Evolutionary conservation across 768 basidiomycete genomes (phyloP).

Genomic region (Lactarius psammicola): DNA sequence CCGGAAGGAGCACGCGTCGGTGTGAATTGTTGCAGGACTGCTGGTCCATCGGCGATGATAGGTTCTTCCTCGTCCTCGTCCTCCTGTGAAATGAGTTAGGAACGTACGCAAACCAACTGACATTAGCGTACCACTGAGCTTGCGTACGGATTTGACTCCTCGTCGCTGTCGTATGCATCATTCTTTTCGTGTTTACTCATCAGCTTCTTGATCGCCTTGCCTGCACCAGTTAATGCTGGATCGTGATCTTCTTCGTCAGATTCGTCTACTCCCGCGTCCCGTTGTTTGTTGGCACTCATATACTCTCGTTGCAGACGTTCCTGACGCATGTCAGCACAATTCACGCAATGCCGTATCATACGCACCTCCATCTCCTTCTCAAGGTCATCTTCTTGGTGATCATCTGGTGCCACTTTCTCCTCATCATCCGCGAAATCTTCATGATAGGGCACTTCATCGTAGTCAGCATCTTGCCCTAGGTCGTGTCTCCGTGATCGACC

Average conservation of each 20-base stretch:
- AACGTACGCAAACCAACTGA: conserved; percentile 4
- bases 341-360: conserved; percentile 6
- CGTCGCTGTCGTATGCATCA: conserved; percentile 69
- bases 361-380: conserved; percentile 77
- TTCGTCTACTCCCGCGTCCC: conserved; percentile 68
- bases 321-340: conserved; percentile 39
- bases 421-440: conserved; percentile 88
- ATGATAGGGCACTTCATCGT: conserved; percentile 81
- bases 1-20: conserved; percentile 38
- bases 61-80: conserved; percentile 75
- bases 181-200: conserved; percentile 83
- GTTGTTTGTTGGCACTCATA: conserved; percentile 69
- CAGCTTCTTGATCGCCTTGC: conserved; percentile 81
- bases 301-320: conserved; percentile 85
- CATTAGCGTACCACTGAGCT: conserved; percentile 55
- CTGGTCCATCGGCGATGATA: conserved; percentile 44
- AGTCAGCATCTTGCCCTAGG: conserved; percentile 71
- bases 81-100: conserved; percentile 41
- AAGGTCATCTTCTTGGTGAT: conserved; percentile 73
- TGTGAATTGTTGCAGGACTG: conserved; percentile 48
- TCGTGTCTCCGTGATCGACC: conserved; percentile 52
- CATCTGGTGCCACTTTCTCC: conserved; percentile 63
- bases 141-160: conserved; percentile 81
- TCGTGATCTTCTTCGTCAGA: conserved; percentile 72
- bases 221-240: conserved; percentile 59